Evolutionary conservation across 805 yeast species (phyloP).

Genomic region (Starmerella roubikii): DNA sequence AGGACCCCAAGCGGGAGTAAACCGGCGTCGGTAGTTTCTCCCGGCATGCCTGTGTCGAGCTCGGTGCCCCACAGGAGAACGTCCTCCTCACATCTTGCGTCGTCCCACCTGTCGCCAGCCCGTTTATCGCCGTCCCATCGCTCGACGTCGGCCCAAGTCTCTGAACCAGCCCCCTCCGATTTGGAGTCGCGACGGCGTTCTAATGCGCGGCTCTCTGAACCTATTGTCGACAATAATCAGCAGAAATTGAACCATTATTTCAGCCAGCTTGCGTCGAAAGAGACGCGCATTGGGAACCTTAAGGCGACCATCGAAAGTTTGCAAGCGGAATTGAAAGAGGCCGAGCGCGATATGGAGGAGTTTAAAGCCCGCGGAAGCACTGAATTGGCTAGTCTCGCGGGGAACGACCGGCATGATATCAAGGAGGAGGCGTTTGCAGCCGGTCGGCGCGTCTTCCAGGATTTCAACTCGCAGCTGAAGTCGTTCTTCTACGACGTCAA

Average conservation of each 20-base stretch:
- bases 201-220: background rate
- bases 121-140: too few species aligned
- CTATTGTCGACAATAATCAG: background rate
- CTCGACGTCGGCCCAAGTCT: too few species aligned
- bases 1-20: too few species aligned
- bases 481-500: constrained; percentile 26
- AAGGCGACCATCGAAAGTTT: constrained; percentile 22
- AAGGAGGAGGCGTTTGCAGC: constrained; percentile 21
- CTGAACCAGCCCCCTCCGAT: too few species aligned
- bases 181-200: too few species aligned
- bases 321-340: constrained; percentile 25
- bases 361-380: constrained; percentile 17
- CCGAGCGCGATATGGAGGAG: constrained; percentile 26
- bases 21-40: too few species aligned
- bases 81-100: too few species aligned
- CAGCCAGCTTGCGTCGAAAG: constrained; percentile 27
- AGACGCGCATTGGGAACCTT: constrained; percentile 29
- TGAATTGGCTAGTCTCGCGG: too few species aligned
- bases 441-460: constrained; percentile 26
- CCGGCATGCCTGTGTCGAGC: too few species aligned
- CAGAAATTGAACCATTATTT: constrained; percentile 4
- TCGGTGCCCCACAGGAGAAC: too few species aligned
- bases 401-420: constrained; percentile 1
- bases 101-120: too few species aligned
- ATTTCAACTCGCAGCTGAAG: constrained; percentile 27